Base-by-base conservation (phyloP, 2,329 filamentous ascomycete genomes). In the Alternaria sp. region DNA sequence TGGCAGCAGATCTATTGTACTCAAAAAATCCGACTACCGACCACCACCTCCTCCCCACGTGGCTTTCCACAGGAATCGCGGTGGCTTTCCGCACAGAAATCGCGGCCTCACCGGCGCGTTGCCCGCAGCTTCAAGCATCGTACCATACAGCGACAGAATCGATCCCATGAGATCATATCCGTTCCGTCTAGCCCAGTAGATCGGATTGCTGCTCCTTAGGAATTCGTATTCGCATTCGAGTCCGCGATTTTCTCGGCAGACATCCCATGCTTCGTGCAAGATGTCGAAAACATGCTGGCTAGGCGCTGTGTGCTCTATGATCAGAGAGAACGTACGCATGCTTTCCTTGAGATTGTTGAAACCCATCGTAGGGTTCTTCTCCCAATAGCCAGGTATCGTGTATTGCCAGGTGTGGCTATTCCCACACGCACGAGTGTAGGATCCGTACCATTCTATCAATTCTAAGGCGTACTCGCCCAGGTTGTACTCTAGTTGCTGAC, bases 391-490 rank as follows among this genome's bases (percentile, higher is more conserved):
- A 9, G 41, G 23, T 18, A 56, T 23, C 25, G 26, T 56, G 9
- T 43, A 56, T 4, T 46, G n/a, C 43, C 54, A 23, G 54, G 5
- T 28, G 54, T 37, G 30, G 30, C 30, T 33, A 33, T 33, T 33
- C 30, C 30, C 30, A 33, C 6, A 33, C 30, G 30, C 30, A 33
- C 30, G 14, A 33, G 30, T 33, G 14, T 33, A 26, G 11, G 18
- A 56, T 45, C 54, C 25, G 25, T 56, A 46, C 54, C 54, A 56
- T 25, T 11, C 54, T 46, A 56, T 46, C 54, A 56, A 15, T 25
- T 56, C 54, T 3, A 56, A 46, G 30, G 54, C 30, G 23, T 20
- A 56, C 9, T 46, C 5, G 30, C 23, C 2, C 18, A 10, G 54
- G 41, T 46, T 15, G 43, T 6, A 28, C 30, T 41, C 45, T 56